Percentiles rank a stretch among this genome's conserved stretches.
Evolutionary conservation across 805 yeast species (phyloP).

Genomic region (Ogataea sp.): DNA sequence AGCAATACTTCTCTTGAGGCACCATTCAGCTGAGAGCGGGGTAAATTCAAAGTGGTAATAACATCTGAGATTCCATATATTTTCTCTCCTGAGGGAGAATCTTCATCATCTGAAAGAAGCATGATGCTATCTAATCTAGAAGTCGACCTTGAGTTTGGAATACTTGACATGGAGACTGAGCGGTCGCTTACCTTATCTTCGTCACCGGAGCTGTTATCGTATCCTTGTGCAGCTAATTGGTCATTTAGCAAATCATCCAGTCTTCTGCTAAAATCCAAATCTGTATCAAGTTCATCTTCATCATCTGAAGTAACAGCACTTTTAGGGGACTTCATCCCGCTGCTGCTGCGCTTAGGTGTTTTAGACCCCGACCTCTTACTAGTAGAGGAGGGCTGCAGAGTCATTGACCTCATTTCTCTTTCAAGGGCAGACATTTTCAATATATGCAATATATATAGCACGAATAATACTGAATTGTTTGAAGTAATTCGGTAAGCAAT

Average conservation of each 20-base stretch:
- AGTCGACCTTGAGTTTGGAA: constrained; percentile 11
- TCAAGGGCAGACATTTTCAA: constrained; percentile 12
- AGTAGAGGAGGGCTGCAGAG: neutral
- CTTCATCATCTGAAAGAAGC: constrained; percentile 4
- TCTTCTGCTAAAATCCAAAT: constrained; percentile 9
- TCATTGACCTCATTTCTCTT: constrained; percentile 8
- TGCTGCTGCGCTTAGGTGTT: constrained; percentile 8
- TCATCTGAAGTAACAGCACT: constrained; percentile 5
- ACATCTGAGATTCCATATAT: constrained; percentile 31
- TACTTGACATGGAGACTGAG: neutral
- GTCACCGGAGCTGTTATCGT: neutral
- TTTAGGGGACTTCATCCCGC: constrained; percentile 8
- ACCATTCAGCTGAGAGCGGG: constrained; percentile 38
- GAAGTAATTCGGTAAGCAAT: too few species aligned
- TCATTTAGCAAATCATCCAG: constrained; percentile 13
- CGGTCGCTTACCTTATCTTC: neutral
- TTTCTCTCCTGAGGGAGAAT: constrained; percentile 3
- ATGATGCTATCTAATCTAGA: constrained; percentile 16
- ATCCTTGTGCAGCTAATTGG: neutral
- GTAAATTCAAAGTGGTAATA: constrained; percentile 30
- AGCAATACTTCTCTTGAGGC: constrained; percentile 39
- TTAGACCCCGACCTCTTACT: constrained; percentile 13
- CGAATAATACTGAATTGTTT: too few species aligned
- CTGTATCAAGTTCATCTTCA: constrained; percentile 10
- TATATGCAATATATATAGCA: too few species aligned